phyloP scores from a whole-genome alignment of 345 rosid genomes.

The Psidium friedrichsthalianum region DNA sequence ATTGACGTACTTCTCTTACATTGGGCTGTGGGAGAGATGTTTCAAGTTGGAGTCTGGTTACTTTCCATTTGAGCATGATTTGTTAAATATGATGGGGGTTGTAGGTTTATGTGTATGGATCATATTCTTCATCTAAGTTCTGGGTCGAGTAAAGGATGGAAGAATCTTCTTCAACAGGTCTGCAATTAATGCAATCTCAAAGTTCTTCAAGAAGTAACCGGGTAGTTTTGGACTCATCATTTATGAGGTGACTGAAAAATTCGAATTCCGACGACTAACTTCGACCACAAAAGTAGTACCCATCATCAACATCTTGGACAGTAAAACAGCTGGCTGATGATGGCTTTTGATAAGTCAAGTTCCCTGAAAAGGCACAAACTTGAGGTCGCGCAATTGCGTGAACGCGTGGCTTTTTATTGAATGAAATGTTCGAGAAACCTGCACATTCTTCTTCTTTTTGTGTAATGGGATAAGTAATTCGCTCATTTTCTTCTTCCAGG shows the following conservation, averaged over 20 bases:
- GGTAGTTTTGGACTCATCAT: neutral
- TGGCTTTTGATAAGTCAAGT: neutral
- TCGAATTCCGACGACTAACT: neutral
- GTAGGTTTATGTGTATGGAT: neutral
- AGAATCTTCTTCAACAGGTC: neutral
- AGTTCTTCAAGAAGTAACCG: neutral
- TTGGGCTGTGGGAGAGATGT: neutral
- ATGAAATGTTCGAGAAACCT: neutral
- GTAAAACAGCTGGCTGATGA: neutral
- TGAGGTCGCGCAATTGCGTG: neutral
- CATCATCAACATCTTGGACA: neutral
- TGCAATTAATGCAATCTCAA: neutral
- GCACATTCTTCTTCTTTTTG: neutral
- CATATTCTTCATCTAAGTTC: neutral
- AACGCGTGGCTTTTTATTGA: neutral
- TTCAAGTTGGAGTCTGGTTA: neutral
- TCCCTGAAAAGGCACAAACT: neutral
- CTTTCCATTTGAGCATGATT: neutral
- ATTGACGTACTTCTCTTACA: neutral
- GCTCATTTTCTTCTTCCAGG: conserved; percentile 25
- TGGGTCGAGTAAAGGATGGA: neutral
- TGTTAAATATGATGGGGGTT: neutral
- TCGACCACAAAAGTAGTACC: rapidly evolving
- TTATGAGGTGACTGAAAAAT: neutral
- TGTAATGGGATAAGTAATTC: neutral